Base-by-base conservation (phyloP, 768 basidiomycete genomes). In the Porpolomopsis calyptriformis region DNA sequence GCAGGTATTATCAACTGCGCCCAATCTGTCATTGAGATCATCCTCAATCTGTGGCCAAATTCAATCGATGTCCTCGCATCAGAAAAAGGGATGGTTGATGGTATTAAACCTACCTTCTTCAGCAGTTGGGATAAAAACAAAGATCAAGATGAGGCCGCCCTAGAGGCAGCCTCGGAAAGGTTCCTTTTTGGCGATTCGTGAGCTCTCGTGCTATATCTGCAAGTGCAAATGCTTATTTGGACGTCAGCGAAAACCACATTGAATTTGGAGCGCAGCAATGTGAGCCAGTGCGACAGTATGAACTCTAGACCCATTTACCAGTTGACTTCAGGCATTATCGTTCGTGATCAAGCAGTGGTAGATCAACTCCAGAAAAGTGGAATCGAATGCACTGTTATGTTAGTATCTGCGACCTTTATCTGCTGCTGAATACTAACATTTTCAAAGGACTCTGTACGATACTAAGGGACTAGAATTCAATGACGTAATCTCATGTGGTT, bases 1-100 rank as follows among this genome's bases (percentile, higher is more conserved):
- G 73, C 72, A 0, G 85, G 85, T 2, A 85, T 86, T 35, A 77
- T 86, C n/a, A 67, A 78, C 38, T 82, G 79, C 52, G 84, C 84
- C 0, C 73, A 78, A 43, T 73, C 72, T 0, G 61, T 85, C 20
- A 72, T 86, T 3, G 71, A 77, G n/a, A 59, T 85, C 1, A 75
- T 86, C 11, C 70, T 63, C 12, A 54, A 52, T 7, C 79, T 79
- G 47, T 85, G 81, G 78, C 77, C 78, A 0, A 59, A 78, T 52
- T 64, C 78, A 0, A 82, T 86, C 20, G 84, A 86, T 55, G 52
- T 51, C 2, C 68, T 85, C 12, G 64, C 64, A 6, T 69, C 64
- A 3, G 85, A 86, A 57, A 60, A 63, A 31, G 82, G 78, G 0
- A 57, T 76, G 7, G 68, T 76, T 0, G 67, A 70, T 11, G 80